Percentiles rank a stretch among this genome's conserved stretches.
These are phyloP conservation scores for Arachnomyces sp. DNA, from an alignment of 2,329 filamentous ascomycete species.

Conservation along the genomic window DNA sequence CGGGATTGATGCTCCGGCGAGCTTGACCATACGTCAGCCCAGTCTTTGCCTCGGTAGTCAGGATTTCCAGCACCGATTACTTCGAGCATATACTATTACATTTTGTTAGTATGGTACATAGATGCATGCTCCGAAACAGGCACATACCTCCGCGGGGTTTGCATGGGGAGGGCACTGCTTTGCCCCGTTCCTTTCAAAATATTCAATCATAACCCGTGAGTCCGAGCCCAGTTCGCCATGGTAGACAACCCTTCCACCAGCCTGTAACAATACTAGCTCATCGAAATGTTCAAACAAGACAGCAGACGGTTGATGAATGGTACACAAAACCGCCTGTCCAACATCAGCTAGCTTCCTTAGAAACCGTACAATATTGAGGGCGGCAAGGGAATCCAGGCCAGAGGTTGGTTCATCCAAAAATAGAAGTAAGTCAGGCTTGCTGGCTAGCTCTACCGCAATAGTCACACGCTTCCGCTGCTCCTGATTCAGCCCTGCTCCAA, in stretches of 20 bases:
- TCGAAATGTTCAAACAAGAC: constrained; percentile 85
- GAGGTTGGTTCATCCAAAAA: constrained; percentile 59
- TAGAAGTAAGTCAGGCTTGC: constrained; percentile 53
- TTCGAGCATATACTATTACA: constrained; percentile 71
- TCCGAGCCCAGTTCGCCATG: constrained; percentile 78
- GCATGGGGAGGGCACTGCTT: constrained; percentile 53
- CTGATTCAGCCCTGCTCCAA: constrained; percentile 53
- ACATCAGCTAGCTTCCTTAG: constrained; percentile 59
- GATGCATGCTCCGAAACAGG: no score
- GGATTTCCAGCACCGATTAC: constrained; percentile 57
- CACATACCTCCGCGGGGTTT: constrained; percentile 58
- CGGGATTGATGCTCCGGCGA: constrained; percentile 44
- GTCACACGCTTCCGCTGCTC: constrained; percentile 63
- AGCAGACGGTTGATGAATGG: constrained; percentile 84
- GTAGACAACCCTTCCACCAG: constrained; percentile 74
- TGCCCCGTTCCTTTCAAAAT: constrained; percentile 60
- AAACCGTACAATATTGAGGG: constrained; percentile 57
- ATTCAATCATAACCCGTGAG: constrained; percentile 60
- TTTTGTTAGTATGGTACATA: constrained; percentile 2
- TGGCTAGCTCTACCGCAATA: constrained; percentile 55
- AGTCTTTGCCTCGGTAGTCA: constrained; percentile 54
- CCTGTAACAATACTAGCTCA: constrained; percentile 67
- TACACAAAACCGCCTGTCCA: constrained; percentile 82
- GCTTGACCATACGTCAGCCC: constrained; percentile 53
- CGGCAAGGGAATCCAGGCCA: constrained; percentile 61